These are phyloP conservation scores for Cyclotella atomus DNA, from an alignment of 108 stramenopile species.

Conservation along the genomic window DNA sequence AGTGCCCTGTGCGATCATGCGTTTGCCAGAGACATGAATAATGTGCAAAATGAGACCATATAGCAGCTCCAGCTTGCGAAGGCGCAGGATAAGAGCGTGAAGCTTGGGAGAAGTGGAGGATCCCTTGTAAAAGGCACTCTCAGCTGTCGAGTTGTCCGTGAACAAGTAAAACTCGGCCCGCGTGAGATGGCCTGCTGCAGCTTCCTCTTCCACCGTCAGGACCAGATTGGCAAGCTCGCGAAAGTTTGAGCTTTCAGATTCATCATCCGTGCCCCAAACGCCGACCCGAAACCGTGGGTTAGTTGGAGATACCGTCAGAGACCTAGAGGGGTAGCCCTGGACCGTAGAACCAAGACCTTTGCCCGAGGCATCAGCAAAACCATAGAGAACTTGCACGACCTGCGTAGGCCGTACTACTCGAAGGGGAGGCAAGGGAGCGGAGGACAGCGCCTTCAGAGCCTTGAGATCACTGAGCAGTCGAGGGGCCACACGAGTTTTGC, in stretches of 20 bases:
- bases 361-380: constrained; percentile 61
- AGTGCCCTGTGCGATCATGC: constrained; percentile 41
- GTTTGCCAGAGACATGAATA: constrained; percentile 19
- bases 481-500: constrained; percentile 26
- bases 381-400: constrained; percentile 23
- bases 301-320: neutral
- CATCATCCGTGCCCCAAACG: constrained; percentile 18
- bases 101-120: constrained; percentile 5
- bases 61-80: constrained; percentile 16
- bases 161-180: constrained; percentile 26
- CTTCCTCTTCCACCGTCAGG: constrained; percentile 31
- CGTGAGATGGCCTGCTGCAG: constrained; percentile 1
- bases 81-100: constrained; percentile 6
- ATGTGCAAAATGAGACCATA: constrained; percentile 11
- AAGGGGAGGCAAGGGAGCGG: constrained; percentile 8
- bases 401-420: constrained; percentile 4
- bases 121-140: constrained; percentile 28
- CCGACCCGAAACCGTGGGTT: neutral
- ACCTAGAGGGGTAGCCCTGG: neutral
- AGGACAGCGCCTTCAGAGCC: constrained; percentile 24
- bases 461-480: constrained; percentile 33
- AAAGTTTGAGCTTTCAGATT: constrained; percentile 29
- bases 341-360: constrained; percentile 41
- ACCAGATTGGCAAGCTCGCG: constrained; percentile 46
- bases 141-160: constrained; percentile 30